Evolutionary conservation across 495 filamentous ascomycete genomes (phyloP), one percentile per base, ranked within the genome.

Genomic region (Neurospora sublineolata): DNA sequence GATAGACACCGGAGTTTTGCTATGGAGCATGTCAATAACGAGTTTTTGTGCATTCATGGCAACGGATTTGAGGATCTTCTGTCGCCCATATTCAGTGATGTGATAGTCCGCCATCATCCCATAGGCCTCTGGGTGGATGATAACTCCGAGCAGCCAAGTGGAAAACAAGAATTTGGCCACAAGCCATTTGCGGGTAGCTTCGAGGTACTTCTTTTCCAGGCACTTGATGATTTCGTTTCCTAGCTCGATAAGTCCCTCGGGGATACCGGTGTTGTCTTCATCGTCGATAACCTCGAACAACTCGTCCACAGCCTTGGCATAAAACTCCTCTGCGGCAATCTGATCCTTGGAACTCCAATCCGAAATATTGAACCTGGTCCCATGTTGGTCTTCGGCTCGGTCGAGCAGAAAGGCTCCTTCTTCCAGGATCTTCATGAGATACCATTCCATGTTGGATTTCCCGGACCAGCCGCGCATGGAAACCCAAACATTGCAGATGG

Each of bases 111-210:
- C 86, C 85, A 97, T 89, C 80, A 97, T 90, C 68, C 93, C 94
- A 72, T 93, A 90, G 37, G 88, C 89, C 88, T 99, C 95, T 3
- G 95, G 95, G 76, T 94, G 92, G 67, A 93, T 92, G 74, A 99
- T 86, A 67, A 93, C 91, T 74, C 91, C 91, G 46, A 91, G 87
- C 39, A 99, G 84, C 81, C 93, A 97, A 58, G 89, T 90, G 38
- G 92, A 90, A 77, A 97, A 97, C 74, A 97, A 90, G 91, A 94
- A 99, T 77, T 94, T 93, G 68, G 90, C 88, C 73, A 97, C 89
- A 71, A 97, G 85, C 82, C 93, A 94, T 75, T 87, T 88, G 72
- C 90, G 85, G 44, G 92, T 92, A 71, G 86, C 87, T 71, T 89
- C 87, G 73, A 91, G 89, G 70, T 84, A 88, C 72, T 91, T 90